Evolutionary conservation across 306 rosid genomes (phyloP), one percentile per base, ranked within the genome.

Genomic region (Alnus glutinosa): DNA sequence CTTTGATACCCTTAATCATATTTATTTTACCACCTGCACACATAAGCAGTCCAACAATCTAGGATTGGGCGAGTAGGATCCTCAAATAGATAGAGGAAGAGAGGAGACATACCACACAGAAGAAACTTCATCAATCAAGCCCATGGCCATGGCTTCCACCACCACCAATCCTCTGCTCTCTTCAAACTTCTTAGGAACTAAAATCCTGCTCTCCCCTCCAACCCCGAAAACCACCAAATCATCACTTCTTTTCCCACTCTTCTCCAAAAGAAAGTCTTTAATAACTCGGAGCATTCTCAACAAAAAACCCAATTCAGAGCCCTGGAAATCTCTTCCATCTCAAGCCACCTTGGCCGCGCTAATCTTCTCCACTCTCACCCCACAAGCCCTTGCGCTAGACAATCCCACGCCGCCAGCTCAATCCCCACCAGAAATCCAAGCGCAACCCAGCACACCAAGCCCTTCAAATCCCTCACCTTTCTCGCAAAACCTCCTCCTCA

Each of bases 111-210:
- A 39, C n/a, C 3, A 14, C 19, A 34, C 36, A 50, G 12, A 19
- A 61, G 37, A 58, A 37, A 36, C 67, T 12, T 46, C 46, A 12
- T 59, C 55, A 15, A 34, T 59, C 55, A 15, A 48, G 58, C 0
- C 70, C 76, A 94, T 94, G 98, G 93, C 70, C 76, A 94, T 94
- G 98, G 93, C 97, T 72, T 88, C 93, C 66, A 50, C 87, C 79
- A 50, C 87, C 79, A 77, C 93, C 67, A 86, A 78, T 79, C 82
- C 90, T 7, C 75, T 92, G 69, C 88, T 92, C 61, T 89, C 92
- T 77, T 89, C 98, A 8, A 79, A 85, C 54, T 88, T 92, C 69
- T 61, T 86, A 2, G 94, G 94, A 32, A 77, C 86, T 36, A 82
- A 79, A 49, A 55, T 86, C 39, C 19, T 85, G 9, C 75, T 87